Evolutionary conservation across 2,329 filamentous ascomycete species (phyloP).

Genomic region (Venturia aucupariae): DNA sequence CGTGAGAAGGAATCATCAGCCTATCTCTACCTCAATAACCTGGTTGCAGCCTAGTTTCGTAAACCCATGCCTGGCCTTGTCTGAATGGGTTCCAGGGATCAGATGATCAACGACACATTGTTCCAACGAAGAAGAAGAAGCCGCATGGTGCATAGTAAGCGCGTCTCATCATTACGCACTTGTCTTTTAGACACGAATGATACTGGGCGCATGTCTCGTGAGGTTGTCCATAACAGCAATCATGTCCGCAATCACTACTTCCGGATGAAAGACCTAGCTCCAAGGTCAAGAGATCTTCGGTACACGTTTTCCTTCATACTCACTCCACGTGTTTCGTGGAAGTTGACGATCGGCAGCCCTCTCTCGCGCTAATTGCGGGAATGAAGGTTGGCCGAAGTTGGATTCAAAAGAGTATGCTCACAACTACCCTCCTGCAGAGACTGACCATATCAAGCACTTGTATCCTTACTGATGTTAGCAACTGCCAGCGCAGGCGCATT

Average conservation of each 20-base stretch:
- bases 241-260: not conserved
- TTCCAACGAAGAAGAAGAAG: not conserved
- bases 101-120: not conserved
- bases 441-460: not conserved
- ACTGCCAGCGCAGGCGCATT: not conserved
- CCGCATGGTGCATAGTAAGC: not conserved
- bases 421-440: too few relatives aligned
- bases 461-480: not conserved
- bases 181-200: not conserved
- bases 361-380: not conserved
- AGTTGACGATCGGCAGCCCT: not conserved
- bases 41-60: not conserved
- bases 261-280: not conserved
- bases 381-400: too few relatives aligned
- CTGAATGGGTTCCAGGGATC: not conserved
- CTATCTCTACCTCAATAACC: not conserved
- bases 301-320: not conserved
- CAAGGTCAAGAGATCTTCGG: not conserved
- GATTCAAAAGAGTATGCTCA: too few relatives aligned
- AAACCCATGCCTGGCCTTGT: not conserved
- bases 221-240: not conserved
- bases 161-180: not conserved
- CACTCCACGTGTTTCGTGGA: not conserved
- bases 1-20: too few relatives aligned
- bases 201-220: not conserved